These are phyloP conservation scores for Raffaelea deltoideospora DNA, from an alignment of 2,329 filamentous ascomycete genomes.

Conservation along the genomic window DNA sequence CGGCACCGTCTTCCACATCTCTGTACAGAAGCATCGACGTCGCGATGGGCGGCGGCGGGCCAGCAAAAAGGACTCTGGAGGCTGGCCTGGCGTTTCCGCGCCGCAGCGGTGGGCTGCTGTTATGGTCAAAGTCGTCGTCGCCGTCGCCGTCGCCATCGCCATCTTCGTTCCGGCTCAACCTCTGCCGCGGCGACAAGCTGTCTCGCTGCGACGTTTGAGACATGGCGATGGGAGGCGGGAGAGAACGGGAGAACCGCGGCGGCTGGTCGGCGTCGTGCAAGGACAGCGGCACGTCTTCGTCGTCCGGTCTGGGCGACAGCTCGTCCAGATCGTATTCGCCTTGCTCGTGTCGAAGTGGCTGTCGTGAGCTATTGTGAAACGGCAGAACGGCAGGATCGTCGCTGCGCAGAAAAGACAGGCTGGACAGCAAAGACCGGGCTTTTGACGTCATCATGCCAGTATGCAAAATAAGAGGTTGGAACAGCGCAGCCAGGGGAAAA, in stretches of 20 bases:
- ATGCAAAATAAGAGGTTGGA: no score
- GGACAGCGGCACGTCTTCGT: constrained; percentile 12
- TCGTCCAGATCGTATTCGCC: constrained; percentile 20
- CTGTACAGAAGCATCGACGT: constrained; percentile 23
- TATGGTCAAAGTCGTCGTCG: constrained; percentile 1
- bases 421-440: constrained; percentile 17
- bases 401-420: constrained; percentile 13
- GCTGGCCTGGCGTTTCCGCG: constrained; percentile 12
- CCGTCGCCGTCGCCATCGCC: no score
- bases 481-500: no score
- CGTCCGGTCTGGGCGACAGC: constrained; percentile 15
- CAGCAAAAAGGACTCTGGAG: constrained; percentile 24
- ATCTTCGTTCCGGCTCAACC: no score
- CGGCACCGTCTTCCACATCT: constrained; percentile 14
- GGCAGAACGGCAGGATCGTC: constrained; percentile 13
- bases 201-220: not conserved
- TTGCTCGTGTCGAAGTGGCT: constrained; percentile 13
- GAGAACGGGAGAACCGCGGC: not conserved
- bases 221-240: constrained; percentile 2
- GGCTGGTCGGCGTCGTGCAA: constrained; percentile 6
- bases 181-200: no score
- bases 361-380: constrained; percentile 10
- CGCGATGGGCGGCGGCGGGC: constrained; percentile 36
- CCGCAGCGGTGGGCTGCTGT: not conserved
- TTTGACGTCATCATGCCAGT: no score